Evolutionary conservation across 163 green algal species (phyloP).

Genomic region (Scenedesmus sp.): DNA sequence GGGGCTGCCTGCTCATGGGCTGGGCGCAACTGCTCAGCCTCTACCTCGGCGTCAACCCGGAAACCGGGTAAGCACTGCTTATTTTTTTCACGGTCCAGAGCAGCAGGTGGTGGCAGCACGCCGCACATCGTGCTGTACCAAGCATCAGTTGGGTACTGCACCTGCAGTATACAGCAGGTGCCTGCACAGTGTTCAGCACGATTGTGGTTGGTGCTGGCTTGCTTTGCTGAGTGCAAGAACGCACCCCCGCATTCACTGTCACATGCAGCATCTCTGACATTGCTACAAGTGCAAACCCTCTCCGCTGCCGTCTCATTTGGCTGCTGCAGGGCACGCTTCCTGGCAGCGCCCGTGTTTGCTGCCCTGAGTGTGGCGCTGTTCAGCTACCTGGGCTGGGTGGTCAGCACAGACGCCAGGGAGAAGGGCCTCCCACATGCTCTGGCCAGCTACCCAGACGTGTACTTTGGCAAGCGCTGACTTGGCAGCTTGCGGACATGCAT

Average conservation of each 20-base stretch:
- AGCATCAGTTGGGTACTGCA: neutral
- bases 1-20: constrained; percentile 73
- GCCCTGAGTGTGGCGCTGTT: constrained; percentile 50
- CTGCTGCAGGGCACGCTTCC: constrained; percentile 56
- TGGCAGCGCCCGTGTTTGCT: constrained; percentile 56
- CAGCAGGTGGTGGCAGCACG: neutral
- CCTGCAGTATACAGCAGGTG: neutral
- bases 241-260: too few relatives aligned
- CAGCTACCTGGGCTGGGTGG: constrained; percentile 48
- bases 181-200: neutral
- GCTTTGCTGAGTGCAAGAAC: too few relatives aligned
- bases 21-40: constrained; percentile 85
- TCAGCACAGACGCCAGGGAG: constrained; percentile 14
- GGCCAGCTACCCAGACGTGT: constrained; percentile 44
- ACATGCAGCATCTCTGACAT: too few relatives aligned
- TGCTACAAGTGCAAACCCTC: neutral
- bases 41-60: constrained; percentile 53
- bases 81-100: neutral
- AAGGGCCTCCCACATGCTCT: constrained; percentile 45
- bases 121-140: neutral
- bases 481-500: neutral
- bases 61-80: constrained; percentile 58
- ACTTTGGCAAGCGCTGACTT: constrained; percentile 23
- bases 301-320: neutral
- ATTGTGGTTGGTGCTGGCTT: too few relatives aligned